Conservation (phyloP, 306 rosid species). For the Begonia peltatifolia region DNA sequence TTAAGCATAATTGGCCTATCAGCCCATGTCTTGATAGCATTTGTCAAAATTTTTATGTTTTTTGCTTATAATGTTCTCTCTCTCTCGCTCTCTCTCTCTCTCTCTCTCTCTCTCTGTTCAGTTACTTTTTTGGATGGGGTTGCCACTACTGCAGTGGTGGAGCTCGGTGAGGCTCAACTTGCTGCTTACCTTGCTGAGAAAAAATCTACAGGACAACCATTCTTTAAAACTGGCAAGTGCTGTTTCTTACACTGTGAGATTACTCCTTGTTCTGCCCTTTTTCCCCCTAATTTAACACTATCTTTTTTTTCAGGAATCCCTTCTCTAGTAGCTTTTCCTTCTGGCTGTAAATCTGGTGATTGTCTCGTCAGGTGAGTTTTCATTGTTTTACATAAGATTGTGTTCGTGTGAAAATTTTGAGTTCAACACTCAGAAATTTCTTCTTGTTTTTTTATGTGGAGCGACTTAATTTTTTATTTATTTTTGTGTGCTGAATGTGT, state of each 20-base stretch:
- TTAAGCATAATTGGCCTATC: too few species aligned
- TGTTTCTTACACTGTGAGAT: conserved; percentile 1
- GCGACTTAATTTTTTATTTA: too few species aligned
- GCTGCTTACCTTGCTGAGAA: conserved; percentile 55
- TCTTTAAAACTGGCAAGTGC: conserved; percentile 61
- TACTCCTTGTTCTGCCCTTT: too few species aligned
- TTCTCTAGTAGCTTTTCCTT: conserved; percentile 54
- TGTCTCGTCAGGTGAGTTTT: conserved; percentile 65
- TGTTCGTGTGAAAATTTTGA: too few species aligned
- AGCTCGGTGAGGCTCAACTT: conserved; percentile 63
- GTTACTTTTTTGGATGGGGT: conserved; percentile 51
- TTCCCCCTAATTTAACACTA: too few species aligned
- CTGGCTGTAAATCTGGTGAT: conserved; percentile 40
- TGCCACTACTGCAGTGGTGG: conserved; percentile 59
- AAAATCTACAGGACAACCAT: conserved; percentile 66
- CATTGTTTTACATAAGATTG: background rate
- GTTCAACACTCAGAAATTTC: too few species aligned
- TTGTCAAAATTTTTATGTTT: too few species aligned
- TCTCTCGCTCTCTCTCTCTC: conserved; percentile 5
- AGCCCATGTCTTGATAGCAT: too few species aligned
- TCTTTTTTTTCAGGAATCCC: conserved; percentile 51
- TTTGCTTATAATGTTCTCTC: background rate
- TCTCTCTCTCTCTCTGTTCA: conserved; percentile 13
- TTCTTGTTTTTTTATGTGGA: too few species aligned
- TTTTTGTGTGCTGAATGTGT: too few species aligned